Evolutionary conservation across 2,329 filamentous ascomycete species (phyloP), one percentile per base, ranked within the genome.

Genomic region (Thelonectria discophora): DNA sequence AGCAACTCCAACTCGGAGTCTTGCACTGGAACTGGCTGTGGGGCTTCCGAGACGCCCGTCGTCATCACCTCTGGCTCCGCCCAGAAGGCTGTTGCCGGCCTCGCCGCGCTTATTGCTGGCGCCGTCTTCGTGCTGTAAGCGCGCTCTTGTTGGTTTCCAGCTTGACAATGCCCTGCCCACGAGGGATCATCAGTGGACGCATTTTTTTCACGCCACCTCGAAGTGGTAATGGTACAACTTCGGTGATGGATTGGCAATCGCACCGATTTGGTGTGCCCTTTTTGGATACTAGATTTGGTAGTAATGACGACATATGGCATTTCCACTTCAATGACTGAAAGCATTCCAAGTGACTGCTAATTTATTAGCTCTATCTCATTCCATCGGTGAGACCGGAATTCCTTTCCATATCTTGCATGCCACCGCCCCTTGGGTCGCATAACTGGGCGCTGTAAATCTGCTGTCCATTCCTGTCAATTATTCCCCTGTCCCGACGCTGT

Each of bases 91-190:
- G 63, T 58, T 37, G 58, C 66, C 21, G 67, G 71, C 42, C 32
- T 73, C 34, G 67, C 69, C 9, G 62, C 64, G 17, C 55, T 70
- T 51, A 45, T 74, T 17, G 68, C 71, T 34, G 71, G 66, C 61
- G 42, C 70, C 46, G 62, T 65, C 53, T 68, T 74, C 57, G 40
- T 71, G 48, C 61, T 74, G 63, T 74, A 72, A 69, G 58, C 27
- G 18, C 37, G 24, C 46, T 49, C 21, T n/a, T n/a, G n/a, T 13
- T 30, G 8, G 45, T 7, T 30, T 6, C 12, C 21, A 6, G 15
- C 45, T 7, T 13, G 15, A 18, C 17, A 40, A n/a, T 15, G 43
- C 15, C 20, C 9, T 12, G 51, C 11, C 43, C 45, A 39, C 17
- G 48, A 56, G 47, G 45, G 54, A 30, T 43, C 42, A 34, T 45